These are phyloP conservation scores for Ceratonia siliqua DNA, from an alignment of 306 rosid genomes.

Conservation along the genomic window DNA sequence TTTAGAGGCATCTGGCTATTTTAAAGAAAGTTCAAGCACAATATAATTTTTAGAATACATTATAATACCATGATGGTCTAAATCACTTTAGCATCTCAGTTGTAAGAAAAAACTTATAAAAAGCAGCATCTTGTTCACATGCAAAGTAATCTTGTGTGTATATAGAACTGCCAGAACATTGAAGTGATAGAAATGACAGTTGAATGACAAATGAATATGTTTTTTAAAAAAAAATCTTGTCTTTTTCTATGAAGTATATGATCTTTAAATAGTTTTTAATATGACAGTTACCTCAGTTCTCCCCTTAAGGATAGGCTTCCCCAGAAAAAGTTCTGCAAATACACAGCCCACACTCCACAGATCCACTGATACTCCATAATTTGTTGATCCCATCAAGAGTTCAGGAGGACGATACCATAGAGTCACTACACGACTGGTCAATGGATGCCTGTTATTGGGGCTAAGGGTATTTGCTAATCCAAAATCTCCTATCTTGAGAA, in stretches of 20 bases:
- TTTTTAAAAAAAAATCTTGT: background rate
- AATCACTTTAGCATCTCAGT: background rate
- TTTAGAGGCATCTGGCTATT: background rate
- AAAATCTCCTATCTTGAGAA: conserved; percentile 88
- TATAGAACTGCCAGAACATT: background rate
- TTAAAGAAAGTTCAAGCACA: background rate
- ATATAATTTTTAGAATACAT: background rate
- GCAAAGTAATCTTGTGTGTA: background rate
- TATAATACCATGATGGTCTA: background rate
- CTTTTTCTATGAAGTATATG: background rate
- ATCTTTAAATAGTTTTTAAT: background rate
- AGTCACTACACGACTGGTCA: conserved; percentile 97
- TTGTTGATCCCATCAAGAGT: conserved; percentile 91
- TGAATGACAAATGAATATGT: background rate
- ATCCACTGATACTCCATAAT: conserved; percentile 81
- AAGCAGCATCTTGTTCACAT: background rate
- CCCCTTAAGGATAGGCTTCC: conserved; percentile 89
- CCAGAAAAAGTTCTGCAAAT: conserved; percentile 80
- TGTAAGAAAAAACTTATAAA: background rate
- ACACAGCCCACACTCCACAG: conserved; percentile 98
- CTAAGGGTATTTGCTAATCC: conserved; percentile 79
- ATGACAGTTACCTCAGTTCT: conserved; percentile 78
- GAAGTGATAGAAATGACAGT: background rate
- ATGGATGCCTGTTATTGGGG: conserved; percentile 57
- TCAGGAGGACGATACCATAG: conserved; percentile 99